phyloP scores from a whole-genome alignment of 2,329 filamentous ascomycete species.

The Diplodia mutila region DNA sequence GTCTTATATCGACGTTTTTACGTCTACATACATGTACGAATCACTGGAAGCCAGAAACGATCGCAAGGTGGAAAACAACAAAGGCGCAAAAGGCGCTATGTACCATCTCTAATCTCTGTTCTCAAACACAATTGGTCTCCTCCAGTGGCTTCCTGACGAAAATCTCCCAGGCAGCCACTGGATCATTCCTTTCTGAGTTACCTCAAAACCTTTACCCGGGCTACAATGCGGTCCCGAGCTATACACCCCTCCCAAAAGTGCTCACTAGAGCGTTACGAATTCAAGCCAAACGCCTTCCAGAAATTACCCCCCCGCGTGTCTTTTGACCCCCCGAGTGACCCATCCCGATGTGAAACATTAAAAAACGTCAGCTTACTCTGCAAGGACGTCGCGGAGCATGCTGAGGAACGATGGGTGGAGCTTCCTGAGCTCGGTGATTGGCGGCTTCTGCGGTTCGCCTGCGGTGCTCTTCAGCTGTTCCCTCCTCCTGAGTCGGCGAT shows the following conservation, averaged over 20 bases:
- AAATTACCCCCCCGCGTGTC: neutral
- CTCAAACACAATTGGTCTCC: neutral
- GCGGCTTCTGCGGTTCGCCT: conserved; percentile 81
- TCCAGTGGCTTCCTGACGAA: neutral
- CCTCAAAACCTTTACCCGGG: neutral
- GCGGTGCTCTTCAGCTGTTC: conserved; percentile 79
- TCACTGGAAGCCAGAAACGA: neutral
- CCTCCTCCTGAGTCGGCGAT: conserved; percentile 73
- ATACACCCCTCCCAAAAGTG: neutral
- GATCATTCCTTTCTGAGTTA: neutral
- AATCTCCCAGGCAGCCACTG: neutral
- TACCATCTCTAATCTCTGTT: neutral
- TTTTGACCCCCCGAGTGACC: neutral
- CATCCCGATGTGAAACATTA: neutral
- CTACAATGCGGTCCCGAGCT: neutral
- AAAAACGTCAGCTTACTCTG: conserved; percentile 55
- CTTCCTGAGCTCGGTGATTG: conserved; percentile 77
- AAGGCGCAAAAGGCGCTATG: conserved; percentile 5
- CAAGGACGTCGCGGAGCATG: conserved; percentile 81
- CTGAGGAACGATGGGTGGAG: conserved; percentile 77
- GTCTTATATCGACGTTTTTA: neutral
- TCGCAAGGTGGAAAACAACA: neutral
- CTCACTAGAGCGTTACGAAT: neutral
- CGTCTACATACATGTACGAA: neutral
- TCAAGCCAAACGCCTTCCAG: neutral